Conservation (phyloP, 2,329 filamentous ascomycete genomes). For the Aureobasidium uvarum region DNA sequence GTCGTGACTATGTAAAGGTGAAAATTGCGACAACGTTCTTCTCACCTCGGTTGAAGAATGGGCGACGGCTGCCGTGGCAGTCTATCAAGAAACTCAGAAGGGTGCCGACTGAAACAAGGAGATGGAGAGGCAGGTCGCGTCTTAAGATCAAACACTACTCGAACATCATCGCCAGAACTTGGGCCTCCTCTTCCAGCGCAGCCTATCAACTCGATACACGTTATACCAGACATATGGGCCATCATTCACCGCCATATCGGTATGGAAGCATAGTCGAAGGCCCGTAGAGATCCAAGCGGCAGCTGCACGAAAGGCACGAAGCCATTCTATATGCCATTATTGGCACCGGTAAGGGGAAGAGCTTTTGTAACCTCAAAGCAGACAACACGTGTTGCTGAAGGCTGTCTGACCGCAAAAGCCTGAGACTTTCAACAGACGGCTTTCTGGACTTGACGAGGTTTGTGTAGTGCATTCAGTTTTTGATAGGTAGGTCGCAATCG, state of each 20-base stretch:
- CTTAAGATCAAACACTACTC: not conserved
- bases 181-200: not conserved
- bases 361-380: no score
- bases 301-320: no score
- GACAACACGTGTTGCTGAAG: no score
- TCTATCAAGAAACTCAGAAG: not conserved
- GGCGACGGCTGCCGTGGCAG: not conserved
- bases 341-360: no score
- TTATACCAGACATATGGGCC: not conserved
- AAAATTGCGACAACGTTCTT: no score
- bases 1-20: not conserved
- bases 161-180: not conserved
- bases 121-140: not conserved
- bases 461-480: not conserved
- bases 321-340: no score
- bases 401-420: not conserved
- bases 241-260: not conserved
- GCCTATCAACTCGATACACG: not conserved
- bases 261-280: not conserved
- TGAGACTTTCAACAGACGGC: not conserved
- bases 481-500: not conserved
- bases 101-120: not conserved
- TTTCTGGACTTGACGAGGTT: no score
- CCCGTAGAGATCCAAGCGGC: no score
- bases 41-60: no score